Evolutionary conservation across 768 basidiomycete genomes (phyloP).

Genomic region (Termitomyces heimii): DNA sequence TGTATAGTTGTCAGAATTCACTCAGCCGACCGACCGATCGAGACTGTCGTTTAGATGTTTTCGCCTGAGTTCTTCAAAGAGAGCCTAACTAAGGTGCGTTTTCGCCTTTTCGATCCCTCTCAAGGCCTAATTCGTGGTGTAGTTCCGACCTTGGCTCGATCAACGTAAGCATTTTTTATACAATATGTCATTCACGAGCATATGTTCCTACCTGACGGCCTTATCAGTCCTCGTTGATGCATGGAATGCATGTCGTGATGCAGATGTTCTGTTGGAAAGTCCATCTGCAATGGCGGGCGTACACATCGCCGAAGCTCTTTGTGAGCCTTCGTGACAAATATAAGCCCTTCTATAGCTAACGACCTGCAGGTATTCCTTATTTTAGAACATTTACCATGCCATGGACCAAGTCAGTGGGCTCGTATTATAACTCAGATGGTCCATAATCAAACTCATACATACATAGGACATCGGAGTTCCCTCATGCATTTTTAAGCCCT

Average conservation of each 20-base stretch:
- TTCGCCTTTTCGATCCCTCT: background rate
- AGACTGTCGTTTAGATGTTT: constrained; percentile 45
- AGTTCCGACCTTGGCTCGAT: constrained; percentile 66
- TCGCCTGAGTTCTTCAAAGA: constrained; percentile 68
- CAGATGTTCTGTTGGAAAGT: constrained; percentile 61
- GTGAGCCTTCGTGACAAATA: constrained; percentile 20
- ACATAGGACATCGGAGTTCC: constrained; percentile 49
- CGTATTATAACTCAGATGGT: background rate
- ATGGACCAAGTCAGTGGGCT: constrained; percentile 41
- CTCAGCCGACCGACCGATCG: background rate
- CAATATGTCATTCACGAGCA: background rate
- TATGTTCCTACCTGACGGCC: background rate
- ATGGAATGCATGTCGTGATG: constrained; percentile 58
- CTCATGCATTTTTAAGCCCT: constrained; percentile 58
- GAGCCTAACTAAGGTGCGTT: constrained; percentile 44
- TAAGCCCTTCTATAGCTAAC: constrained; percentile 20
- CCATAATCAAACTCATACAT: background rate
- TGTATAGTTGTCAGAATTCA: background rate
- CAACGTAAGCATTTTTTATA: constrained; percentile 39
- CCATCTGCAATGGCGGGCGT: constrained; percentile 69
- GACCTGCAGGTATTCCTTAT: constrained; percentile 43
- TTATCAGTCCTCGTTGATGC: constrained; percentile 49
- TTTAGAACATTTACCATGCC: constrained; percentile 63
- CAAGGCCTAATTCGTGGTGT: background rate
- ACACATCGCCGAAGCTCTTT: constrained; percentile 64